Base-by-base conservation (phyloP, 2,329 filamentous ascomycete species). In the Emergomyces pasteurianus region DNA sequence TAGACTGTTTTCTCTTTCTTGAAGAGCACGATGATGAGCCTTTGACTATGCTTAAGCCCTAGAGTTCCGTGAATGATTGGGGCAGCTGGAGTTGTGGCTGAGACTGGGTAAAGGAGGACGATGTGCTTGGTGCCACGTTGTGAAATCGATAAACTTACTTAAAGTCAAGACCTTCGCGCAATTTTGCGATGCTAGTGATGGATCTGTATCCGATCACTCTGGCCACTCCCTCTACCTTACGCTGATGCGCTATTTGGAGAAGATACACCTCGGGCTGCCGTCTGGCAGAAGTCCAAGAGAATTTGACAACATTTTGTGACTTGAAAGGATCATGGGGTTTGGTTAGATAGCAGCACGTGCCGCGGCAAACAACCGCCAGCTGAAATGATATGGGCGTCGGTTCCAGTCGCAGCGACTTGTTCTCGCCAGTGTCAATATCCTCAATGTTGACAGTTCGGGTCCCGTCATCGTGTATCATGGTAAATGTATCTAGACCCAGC, bases 231-330 rank as follows among this genome's bases (percentile, higher is more conserved):
- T 63, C 64, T n/a, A 71, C 65, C n/a, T n/a, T n/a, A n/a, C n/a
- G n/a, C n/a, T n/a, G 62, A 43, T 50, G 53, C 53, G 58, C 60
- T 53, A 63, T 54, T 56, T 69, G 67, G n/a, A 72, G 65, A 26
- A 67, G 59, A 38, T 69, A 61, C 40, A 62, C 62, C 62, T 71
- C 69, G 8, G 62, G 57, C 42, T 60, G 59, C 59, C 63, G 65
- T 65, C 67, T 68, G 47, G 68, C 63, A 49, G 62, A 70, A 31
- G 60, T 60, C 67, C 64, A 72, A 53, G 66, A 64, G 58, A 72
- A 72, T 63, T 72, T 72, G 16, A 67, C 66, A 10, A 73, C 63
- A 46, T 64, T 62, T 36, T 69, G 56, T 31, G 31, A 7, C 31
- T 7, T 31, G 31, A 7, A 31, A 3, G 31, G 31, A 31, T 3